Base-by-base conservation (phyloP, 805 yeast genomes). In the Candida sonorensis region DNA sequence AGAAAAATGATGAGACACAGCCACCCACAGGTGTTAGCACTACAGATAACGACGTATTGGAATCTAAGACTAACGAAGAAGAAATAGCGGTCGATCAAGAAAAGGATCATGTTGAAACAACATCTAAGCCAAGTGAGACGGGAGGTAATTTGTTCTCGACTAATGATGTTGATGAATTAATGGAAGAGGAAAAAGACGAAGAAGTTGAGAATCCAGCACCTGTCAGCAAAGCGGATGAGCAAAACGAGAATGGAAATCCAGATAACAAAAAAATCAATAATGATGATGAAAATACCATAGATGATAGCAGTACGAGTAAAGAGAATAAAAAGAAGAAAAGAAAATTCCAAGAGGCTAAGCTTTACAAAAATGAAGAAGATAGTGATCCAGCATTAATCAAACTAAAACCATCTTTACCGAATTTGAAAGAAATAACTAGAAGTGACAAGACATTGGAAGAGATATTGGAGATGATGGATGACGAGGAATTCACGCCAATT, bases 401-500 rank as follows among this genome's bases (percentile, higher is more conserved):
- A 27, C 22, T 40, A 12, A 39, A 45, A 3, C 43, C 47, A 10
- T 50, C 44, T 10, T 49, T 68, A 13, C 72, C 74, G 23, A 79
- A 69, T 25, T 54, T 79, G 6, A 85, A 87, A 0, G 85, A 77
- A 34, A 64, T 81, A 30, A 72, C 86, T 1, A 67, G 86, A 44
- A 81, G 81, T 45, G 95, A 86, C 50, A 83, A 82, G 48, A 78
- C 92, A 0, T 62, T 92, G 33, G 75, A 80, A 45, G 97, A 92
- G 46, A 78, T 92, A 22, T 64, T 92, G 18, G 81, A 80, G 21
- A 66, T 87, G 67, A 81, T 92, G 90, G 95, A 86, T 43, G 96
- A 87, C 37, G 94, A 87, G 41, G 95, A 87, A 37, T 86, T 80
- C 53, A 85, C 95, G 3, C 98, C 98, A 2, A 80, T 90, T 21